Evolutionary conservation across 257 asterid species (phyloP).

Genomic region (Nicotiana benthamiana): DNA sequence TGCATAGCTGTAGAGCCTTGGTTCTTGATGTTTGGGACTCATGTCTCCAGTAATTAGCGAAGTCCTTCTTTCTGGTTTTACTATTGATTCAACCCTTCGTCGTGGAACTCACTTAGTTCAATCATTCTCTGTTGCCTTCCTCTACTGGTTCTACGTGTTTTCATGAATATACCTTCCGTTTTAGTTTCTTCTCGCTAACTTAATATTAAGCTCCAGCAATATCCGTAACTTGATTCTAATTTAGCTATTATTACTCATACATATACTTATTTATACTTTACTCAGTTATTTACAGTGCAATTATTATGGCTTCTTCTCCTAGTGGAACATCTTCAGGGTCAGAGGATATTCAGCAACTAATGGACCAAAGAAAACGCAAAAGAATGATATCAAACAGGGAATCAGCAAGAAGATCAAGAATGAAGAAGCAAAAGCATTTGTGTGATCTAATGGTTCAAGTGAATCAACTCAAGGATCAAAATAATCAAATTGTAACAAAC

Average conservation of each 20-base stretch:
- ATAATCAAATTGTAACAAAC: conserved; percentile 15
- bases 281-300: background rate
- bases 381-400: conserved; percentile 35
- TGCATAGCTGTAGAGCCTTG: background rate
- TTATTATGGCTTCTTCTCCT: conserved; percentile 21
- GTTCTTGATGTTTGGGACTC: conserved; percentile 9
- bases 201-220: background rate
- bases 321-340: conserved; percentile 28
- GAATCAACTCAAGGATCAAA: conserved; percentile 20
- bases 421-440: conserved; percentile 31
- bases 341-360: conserved; percentile 10
- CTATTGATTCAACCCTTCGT: conserved; percentile 32
- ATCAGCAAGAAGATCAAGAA: conserved; percentile 34
- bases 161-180: conserved; percentile 14
- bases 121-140: conserved; percentile 38
- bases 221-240: background rate
- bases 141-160: conserved; percentile 42
- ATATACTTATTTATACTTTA: background rate
- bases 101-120: conserved; percentile 36
- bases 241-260: background rate
- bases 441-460: conserved; percentile 21
- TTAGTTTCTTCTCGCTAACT: background rate
- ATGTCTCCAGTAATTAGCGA: conserved; percentile 38
- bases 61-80: conserved; percentile 32
- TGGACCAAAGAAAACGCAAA: conserved; percentile 28